Evolutionary conservation across 805 yeast species (phyloP), one percentile per base, ranked within the genome.

Genomic region (Nakazawaea holstii): DNA sequence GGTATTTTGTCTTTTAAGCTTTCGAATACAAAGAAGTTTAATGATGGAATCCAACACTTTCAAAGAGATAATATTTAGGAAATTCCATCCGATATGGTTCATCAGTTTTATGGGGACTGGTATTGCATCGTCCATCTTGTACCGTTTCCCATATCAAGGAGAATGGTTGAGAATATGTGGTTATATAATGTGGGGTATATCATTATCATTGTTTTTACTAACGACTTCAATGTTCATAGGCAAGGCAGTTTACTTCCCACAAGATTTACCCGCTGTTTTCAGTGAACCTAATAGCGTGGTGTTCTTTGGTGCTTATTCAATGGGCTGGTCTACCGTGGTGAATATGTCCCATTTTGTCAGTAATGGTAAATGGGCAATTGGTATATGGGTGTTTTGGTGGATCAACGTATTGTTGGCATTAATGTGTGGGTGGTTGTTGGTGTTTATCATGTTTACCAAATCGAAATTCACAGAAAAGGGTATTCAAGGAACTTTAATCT

Each of bases 41-140:
- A 20, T 5, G 24, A 20, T 20, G 24, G 32, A 43, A 36, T 17
- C 38, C 40, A 6, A 35, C 24, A 20, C 24, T 20, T 20, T 24
- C 11, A 37, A 38, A 13, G 47, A 39, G 35, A 17, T 39, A 4
- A 9, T 58, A 1, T 52, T 61, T 36, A 41, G 52, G n/a, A 51
- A 54, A 20, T 72, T 72, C 52, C 66, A 68, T 33, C 86, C 88
- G 1, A 70, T 71, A 7, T 82, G 82, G 73, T 88, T 82, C 64
- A 83, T 85, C 26, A 70, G 80, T 42, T 76, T 82, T n/a, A 90
- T 90, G 96, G 96, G 95, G 1, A 76, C 84, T 3, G 96, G 96
- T 1, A 86, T 89, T 35, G 68, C 87, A 1, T 68, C 87, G 4
- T 60, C 76, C 35, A 66, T 87, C 4, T 68, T 90, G 33, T 75